Percentiles rank a stretch among this genome's conserved stretches.
phyloP scores from a whole-genome alignment of 257 asterid species.

The Lycium barbarum region DNA sequence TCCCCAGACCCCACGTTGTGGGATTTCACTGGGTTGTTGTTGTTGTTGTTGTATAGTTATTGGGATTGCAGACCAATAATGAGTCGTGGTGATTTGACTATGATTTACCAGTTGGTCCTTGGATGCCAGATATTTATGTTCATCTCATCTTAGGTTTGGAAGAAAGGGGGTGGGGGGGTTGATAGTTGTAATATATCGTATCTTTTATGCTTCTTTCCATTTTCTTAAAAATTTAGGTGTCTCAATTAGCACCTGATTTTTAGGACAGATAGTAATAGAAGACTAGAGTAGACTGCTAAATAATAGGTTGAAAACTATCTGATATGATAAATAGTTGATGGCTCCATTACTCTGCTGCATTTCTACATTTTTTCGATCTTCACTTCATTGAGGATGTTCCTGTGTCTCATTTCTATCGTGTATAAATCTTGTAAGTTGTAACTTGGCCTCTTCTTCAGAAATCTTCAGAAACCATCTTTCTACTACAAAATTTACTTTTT shows the following conservation, averaged over 20 bases:
- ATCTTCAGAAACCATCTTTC: slow-evolving; percentile 4
- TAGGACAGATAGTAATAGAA: slow-evolving; percentile 1
- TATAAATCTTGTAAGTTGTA: neutral
- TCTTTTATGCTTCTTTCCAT: neutral
- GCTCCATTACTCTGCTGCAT: neutral
- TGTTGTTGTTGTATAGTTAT: too few species aligned
- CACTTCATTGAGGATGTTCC: too few species aligned
- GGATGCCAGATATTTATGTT: neutral
- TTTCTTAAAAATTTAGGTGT: neutral
- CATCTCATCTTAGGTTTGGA: neutral
- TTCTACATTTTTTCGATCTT: too few species aligned
- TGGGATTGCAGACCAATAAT: neutral
- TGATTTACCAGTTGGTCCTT: slow-evolving; percentile 12
- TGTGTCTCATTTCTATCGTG: neutral
- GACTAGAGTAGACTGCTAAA: neutral
- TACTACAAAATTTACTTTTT: neutral
- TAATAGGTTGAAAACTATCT: neutral
- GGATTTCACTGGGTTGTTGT: too few species aligned
- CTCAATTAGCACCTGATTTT: slow-evolving; percentile 8
- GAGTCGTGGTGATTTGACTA: neutral
- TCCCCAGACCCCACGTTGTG: too few species aligned
- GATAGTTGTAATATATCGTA: neutral
- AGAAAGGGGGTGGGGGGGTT: too few species aligned
- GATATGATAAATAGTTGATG: neutral
- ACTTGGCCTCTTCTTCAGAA: neutral